A percentile compares a stretch with the other conserved stretches of the same genome.
Evolutionary conservation across 768 basidiomycete genomes (phyloP).

Genomic region (Coprinopsis cinerea): DNA sequence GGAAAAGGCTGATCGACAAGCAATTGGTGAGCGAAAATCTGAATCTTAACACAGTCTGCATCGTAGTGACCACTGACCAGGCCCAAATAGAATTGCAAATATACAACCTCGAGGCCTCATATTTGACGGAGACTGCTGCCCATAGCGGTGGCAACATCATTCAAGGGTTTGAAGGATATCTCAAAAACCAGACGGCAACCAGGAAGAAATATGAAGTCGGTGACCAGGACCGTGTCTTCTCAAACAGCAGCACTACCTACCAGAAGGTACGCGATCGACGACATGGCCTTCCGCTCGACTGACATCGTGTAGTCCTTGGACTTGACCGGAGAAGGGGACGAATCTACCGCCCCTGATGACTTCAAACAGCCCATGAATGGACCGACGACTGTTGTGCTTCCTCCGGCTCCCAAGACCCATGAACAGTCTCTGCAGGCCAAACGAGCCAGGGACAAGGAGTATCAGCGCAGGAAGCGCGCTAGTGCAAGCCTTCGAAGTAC

Average conservation of each 20-base stretch:
- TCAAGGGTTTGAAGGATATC: slow-evolving; percentile 81
- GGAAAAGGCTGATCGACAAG: slow-evolving; percentile 71
- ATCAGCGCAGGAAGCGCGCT: slow-evolving; percentile 74
- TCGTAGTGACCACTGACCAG: slow-evolving; percentile 34
- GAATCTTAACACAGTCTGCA: neutral
- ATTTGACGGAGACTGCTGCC: slow-evolving; percentile 70
- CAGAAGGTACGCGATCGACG: slow-evolving; percentile 66
- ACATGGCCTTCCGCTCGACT: too few species aligned
- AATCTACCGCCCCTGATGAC: slow-evolving; percentile 55
- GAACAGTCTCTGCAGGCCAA: slow-evolving; percentile 70
- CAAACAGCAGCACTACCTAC: slow-evolving; percentile 72
- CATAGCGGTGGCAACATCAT: slow-evolving; percentile 85
- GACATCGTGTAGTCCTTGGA: slow-evolving; percentile 57
- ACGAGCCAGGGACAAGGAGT: slow-evolving; percentile 73
- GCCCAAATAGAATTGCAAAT: slow-evolving; percentile 75
- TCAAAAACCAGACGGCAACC: slow-evolving; percentile 67
- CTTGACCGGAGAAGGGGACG: slow-evolving; percentile 66
- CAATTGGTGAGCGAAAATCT: slow-evolving; percentile 50
- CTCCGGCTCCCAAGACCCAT: slow-evolving; percentile 62
- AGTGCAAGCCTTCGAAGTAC: slow-evolving; percentile 55
- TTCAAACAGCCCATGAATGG: slow-evolving; percentile 66
- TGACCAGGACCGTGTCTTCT: slow-evolving; percentile 77
- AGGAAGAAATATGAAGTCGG: slow-evolving; percentile 71
- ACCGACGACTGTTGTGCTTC: slow-evolving; percentile 71
- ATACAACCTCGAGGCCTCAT: slow-evolving; percentile 69